These are phyloP conservation scores for Penicillium hordei DNA, from an alignment of 2,329 filamentous ascomycete genomes.

Conservation along the genomic window DNA sequence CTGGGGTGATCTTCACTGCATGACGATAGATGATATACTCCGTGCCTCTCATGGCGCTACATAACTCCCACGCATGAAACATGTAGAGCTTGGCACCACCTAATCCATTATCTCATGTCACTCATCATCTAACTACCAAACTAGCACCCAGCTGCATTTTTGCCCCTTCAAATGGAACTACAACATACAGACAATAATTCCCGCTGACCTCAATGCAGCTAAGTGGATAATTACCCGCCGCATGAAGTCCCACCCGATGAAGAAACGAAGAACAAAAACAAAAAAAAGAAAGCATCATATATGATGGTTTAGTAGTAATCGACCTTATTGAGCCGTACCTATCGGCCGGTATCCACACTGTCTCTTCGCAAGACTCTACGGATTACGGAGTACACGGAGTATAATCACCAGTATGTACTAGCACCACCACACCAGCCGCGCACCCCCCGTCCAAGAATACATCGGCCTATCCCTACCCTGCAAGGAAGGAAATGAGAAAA, in stretches of 20 bases:
- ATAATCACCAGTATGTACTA: neutral
- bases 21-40: neutral
- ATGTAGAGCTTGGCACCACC: neutral
- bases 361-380: neutral
- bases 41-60: too few species aligned
- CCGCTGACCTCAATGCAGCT: neutral
- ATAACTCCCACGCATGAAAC: neutral
- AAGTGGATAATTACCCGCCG: neutral
- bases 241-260: neutral
- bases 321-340: too few species aligned
- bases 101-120: neutral
- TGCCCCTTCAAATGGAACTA: neutral
- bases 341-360: neutral
- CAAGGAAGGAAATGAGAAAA: conserved; percentile 6
- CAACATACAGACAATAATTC: neutral
- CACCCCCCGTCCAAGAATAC: neutral
- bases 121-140: neutral
- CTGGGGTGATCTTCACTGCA: neutral
- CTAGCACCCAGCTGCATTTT: neutral
- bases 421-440: neutral
- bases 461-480: conserved; percentile 5
- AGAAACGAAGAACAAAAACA: neutral
- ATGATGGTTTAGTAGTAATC: too few species aligned
- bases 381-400: neutral
- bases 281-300: neutral